These are phyloP conservation scores for Breviolum minutum DNA, from an alignment of 73 alveolate species.

Conservation along the genomic window DNA sequence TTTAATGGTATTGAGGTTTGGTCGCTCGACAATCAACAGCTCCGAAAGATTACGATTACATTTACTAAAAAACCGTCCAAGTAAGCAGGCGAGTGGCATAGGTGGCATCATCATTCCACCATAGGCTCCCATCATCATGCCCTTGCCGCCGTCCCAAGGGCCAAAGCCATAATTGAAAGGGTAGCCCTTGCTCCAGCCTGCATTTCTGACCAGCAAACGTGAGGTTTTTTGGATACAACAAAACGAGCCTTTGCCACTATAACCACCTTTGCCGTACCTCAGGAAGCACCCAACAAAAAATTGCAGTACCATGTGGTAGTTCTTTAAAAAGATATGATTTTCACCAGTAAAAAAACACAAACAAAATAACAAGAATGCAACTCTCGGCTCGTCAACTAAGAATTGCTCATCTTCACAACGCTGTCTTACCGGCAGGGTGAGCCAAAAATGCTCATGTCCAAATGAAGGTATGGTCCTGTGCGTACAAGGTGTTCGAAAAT, in stretches of 20 bases:
- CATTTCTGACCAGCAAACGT: neutral
- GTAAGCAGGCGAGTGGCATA: neutral
- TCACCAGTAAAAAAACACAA: too few relatives aligned
- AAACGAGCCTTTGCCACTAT: slow-evolving; percentile 28
- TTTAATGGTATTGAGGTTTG: neutral
- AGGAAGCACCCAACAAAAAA: neutral
- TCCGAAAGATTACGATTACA: neutral
- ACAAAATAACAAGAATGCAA: neutral
- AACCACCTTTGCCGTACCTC: slow-evolving; percentile 57
- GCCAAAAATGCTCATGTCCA: slow-evolving; percentile 20
- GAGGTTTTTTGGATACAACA: too few relatives aligned
- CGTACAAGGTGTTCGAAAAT: too few relatives aligned
- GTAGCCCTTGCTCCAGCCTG: slow-evolving; percentile 71
- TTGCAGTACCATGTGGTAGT: neutral
- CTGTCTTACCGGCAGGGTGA: slow-evolving; percentile 59
- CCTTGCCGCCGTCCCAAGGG: slow-evolving; percentile 80
- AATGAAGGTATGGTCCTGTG: too few relatives aligned
- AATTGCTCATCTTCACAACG: neutral
- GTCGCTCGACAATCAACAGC: neutral
- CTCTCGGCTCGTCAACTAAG: neutral
- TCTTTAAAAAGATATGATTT: too few relatives aligned
- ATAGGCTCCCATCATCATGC: slow-evolving; percentile 85
- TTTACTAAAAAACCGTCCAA: neutral
- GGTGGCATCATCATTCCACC: slow-evolving; percentile 94
- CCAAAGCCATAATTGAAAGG: slow-evolving; percentile 20